Evolutionary conservation across 768 basidiomycete species (phyloP).

Genomic region (Mycena capillaripes): DNA sequence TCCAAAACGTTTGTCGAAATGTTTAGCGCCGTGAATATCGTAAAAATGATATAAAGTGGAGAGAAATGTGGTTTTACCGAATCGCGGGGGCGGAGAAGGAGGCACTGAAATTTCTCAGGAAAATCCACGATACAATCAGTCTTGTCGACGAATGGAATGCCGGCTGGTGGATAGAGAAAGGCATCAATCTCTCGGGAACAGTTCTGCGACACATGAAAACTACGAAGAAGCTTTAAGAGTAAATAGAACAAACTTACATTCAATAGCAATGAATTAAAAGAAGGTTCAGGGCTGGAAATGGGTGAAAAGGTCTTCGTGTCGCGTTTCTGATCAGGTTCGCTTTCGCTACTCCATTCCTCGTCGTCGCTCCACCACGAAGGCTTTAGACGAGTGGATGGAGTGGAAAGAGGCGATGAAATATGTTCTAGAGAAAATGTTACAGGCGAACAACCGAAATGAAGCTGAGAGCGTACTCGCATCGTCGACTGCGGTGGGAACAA

Average conservation of each 20-base stretch:
- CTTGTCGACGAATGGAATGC: neutral
- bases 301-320: neutral
- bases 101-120: neutral
- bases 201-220: neutral
- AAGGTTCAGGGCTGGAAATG: neutral
- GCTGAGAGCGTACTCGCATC: neutral
- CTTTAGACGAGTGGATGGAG: neutral
- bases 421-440: neutral
- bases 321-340: neutral
- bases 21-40: neutral
- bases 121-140: neutral
- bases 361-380: constrained; percentile 5
- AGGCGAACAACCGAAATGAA: neutral
- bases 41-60: constrained; percentile 3
- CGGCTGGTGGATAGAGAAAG: too few species aligned
- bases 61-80: constrained; percentile 12
- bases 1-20: neutral
- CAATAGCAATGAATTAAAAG: too few species aligned
- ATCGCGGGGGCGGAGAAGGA: constrained; percentile 18
- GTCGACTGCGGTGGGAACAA: too few species aligned
- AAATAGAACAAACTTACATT: too few species aligned
- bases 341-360: neutral
- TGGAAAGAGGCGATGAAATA: neutral
- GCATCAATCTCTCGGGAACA: neutral
- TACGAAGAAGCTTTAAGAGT: too few species aligned